Percentiles rank a stretch among this genome's conserved stretches.
Evolutionary conservation across 345 rosid species (phyloP).

Genomic region (Fremontodendron californicum): DNA sequence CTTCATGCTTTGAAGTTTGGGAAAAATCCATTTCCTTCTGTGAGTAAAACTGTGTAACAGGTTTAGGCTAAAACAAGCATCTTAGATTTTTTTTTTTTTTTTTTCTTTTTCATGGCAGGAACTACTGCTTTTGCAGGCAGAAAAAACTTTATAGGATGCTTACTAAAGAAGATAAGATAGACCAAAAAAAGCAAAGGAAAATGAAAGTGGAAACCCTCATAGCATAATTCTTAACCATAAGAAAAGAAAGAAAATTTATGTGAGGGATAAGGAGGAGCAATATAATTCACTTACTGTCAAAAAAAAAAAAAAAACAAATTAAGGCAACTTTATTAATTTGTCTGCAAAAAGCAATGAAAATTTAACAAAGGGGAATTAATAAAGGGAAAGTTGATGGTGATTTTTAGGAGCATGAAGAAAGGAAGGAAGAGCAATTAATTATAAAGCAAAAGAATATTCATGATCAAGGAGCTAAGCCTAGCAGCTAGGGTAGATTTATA

Average conservation of each 20-base stretch:
- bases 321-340: neutral
- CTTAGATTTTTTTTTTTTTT: neutral
- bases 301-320: no score
- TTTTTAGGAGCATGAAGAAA: neutral
- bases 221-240: no score
- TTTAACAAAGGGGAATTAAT: neutral
- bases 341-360: neutral
- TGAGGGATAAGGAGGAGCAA: no score
- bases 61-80: no score
- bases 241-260: no score
- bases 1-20: no score
- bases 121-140: neutral
- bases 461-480: neutral
- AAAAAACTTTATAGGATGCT: neutral
- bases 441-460: neutral
- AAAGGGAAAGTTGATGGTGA: neutral
- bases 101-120: neutral
- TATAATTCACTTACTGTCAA: no score
- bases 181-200: neutral
- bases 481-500: no score
- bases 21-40: no score
- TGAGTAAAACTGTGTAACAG: no score
- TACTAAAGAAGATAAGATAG: neutral
- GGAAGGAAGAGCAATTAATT: neutral
- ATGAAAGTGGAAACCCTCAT: no score